These are phyloP conservation scores for Chaetomium strumarium DNA, from an alignment of 2,329 filamentous ascomycete species.

Conservation along the genomic window DNA sequence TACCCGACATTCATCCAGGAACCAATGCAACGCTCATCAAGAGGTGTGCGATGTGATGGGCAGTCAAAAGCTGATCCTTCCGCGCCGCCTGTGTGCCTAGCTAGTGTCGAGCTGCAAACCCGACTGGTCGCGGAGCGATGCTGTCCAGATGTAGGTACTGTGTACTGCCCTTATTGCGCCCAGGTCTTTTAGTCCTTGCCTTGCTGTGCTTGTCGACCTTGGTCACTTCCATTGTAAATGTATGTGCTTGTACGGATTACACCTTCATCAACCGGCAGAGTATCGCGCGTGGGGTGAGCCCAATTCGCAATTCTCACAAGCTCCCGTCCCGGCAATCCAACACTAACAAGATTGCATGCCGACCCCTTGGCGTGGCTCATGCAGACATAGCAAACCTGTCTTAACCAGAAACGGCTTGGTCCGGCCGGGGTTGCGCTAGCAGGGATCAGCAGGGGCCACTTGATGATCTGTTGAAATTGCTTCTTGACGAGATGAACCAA, in stretches of 20 bases:
- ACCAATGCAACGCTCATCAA: constrained; percentile 15
- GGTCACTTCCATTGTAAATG: too few relatives aligned
- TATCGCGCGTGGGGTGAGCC: too few relatives aligned
- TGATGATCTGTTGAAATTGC: constrained; percentile 27
- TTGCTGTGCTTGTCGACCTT: too few relatives aligned
- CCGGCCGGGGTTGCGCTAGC: constrained; percentile 14
- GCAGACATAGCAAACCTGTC: constrained; percentile 10
- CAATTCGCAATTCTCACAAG: too few relatives aligned
- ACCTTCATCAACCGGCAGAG: too few relatives aligned
- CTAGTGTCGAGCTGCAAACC: constrained; percentile 9
- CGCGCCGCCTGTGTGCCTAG: constrained; percentile 12
- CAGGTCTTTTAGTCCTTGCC: too few relatives aligned
- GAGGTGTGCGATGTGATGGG: constrained; percentile 18
- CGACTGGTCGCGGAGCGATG: not conserved
- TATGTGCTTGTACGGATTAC: too few relatives aligned
- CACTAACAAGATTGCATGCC: constrained; percentile 9
- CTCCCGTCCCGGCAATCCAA: not conserved
- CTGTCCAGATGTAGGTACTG: not conserved
- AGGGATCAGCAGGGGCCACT: constrained; percentile 24
- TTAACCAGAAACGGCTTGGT: constrained; percentile 22
- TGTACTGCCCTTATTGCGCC: not conserved
- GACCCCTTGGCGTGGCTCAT: constrained; percentile 12
- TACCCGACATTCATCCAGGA: not conserved
- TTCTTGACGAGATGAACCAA: constrained; percentile 19
- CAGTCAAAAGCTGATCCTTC: constrained; percentile 1